phyloP scores from a whole-genome alignment of 2,329 filamentous ascomycete genomes.

The Aspergillus pseudoviridinutans region DNA sequence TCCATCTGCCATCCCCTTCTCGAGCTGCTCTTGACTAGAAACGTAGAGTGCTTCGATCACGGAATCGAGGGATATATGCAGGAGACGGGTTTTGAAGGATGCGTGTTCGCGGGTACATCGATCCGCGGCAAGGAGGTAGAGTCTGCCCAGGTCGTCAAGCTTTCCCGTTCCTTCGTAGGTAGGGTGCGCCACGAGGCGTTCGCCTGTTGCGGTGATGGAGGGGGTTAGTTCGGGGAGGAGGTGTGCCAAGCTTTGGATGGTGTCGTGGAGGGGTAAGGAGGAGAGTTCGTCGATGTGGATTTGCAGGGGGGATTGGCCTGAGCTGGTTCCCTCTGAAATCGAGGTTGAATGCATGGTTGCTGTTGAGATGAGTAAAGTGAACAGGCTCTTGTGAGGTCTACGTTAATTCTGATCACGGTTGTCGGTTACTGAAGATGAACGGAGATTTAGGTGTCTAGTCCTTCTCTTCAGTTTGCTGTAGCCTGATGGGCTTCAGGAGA shows the following conservation, averaged over 20 bases:
- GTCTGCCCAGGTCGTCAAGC: slow-evolving; percentile 13
- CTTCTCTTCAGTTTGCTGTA: background rate
- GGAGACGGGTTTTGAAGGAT: slow-evolving; percentile 12
- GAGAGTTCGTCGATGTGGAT: slow-evolving; percentile 11
- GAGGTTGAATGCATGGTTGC: background rate
- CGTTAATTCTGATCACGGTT: background rate
- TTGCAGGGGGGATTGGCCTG: background rate
- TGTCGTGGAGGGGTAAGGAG: slow-evolving; percentile 4
- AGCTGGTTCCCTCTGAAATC: background rate
- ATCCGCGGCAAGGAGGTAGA: slow-evolving; percentile 8
- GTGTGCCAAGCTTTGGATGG: slow-evolving; percentile 9
- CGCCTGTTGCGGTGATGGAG: slow-evolving; percentile 7
- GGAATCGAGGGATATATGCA: slow-evolving; percentile 11
- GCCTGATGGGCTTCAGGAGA: too few relatives aligned
- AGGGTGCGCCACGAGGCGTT: slow-evolving; percentile 10
- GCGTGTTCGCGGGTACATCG: slow-evolving; percentile 16
- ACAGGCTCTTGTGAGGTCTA: background rate
- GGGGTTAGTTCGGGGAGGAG: slow-evolving; percentile 13
- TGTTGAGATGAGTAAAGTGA: background rate
- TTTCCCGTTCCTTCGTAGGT: slow-evolving; percentile 10
- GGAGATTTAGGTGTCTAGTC: too few relatives aligned
- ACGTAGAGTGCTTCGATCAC: slow-evolving; percentile 13
- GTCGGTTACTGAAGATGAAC: background rate
- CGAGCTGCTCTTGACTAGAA: background rate
- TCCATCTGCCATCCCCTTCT: slow-evolving; percentile 2